Evolutionary conservation across 495 filamentous ascomycete genomes (phyloP), one percentile per base, ranked within the genome.

Genomic region (Aspergillus affinis): DNA sequence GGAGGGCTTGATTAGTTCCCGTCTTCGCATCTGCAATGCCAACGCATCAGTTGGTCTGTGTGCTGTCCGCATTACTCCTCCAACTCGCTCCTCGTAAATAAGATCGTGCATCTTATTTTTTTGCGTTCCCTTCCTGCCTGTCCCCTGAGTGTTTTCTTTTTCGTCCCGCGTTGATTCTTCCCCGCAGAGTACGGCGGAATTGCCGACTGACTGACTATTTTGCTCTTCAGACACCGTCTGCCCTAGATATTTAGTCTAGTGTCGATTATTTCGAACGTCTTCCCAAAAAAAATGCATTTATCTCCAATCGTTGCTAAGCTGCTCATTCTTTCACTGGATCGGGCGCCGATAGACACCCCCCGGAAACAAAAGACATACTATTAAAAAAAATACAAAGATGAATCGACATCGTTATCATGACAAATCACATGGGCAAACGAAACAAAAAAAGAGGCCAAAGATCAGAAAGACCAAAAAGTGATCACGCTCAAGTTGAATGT

Each of bases 21-120:
- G 67, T 66, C 64, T 61, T 59, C 58, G 64, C 64, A 62, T 61
- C 67, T 69, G 67, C 70, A 72, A 56, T 71, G 72, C 72, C 72
- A 75, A 72, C 72, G 62, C 72, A 75, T 72, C 71, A 70, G 54
- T 69, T 74, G 72, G 69, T 69, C 68, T 67, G 72, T 71, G 71
- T 70, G 65, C 51, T 59, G 47, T 41, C 58, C 29, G 32, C 49
- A 21, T 27, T 41, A 45, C 36, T 55, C 48, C 23, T 59, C 27
- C 36, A 65, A 41, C 53, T 51, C 18, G 57, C 55, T 53, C 30
- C 54, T 49, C 58, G 48, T 58, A 54, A 56, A 56, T 61, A 61
- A 46, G 54, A 36, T 48, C 26, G 57, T 45, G 54, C 30, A 26
- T 26, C 18, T 49, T 53, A 54, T 55, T 54, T 58, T 51, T 51